Evolutionary conservation across 2,329 filamentous ascomycete genomes (phyloP), one percentile per base, ranked within the genome.

Genomic region (Aaosphaeria pasadenensis): DNA sequence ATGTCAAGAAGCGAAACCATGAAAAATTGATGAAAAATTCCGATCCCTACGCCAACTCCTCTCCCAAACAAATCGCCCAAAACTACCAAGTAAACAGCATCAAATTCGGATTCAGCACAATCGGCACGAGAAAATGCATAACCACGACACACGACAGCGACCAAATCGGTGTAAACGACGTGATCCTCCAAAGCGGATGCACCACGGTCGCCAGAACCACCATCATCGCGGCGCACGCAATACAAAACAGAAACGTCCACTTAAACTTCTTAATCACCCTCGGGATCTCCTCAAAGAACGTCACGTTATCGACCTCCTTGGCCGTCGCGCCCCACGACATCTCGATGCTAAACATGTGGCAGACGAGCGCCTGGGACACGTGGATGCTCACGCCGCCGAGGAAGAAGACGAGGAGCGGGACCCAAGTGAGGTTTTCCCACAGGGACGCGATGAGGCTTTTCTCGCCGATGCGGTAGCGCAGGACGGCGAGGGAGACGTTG

Each of bases 251-350:
- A 69, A 82, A 88, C 11, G 58, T 64, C 43, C 51, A 62, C 74
- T 87, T 91, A 78, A 92, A 92, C 69, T 83, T 85, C 71, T 85
- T 86, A 44, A 92, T 67, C 38, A 95, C 87, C 65, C 87, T 87
- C 32, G 87, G 86, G 13, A 91, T 82, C 66, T 94, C 89, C 51
- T 89, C 87, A 72, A 91, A 92, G 72, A 95, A 95, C 70, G 89
- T 88, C 29, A 87, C 86, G 62, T 87, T 85, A 60, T 90, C 86
- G 43, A 83, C 82, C 73, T 95, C 90, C 73, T 95, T 95, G 38
- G 85, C 81, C 0, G 90, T 95, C 1, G 89, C 84, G 44, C 89
- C 89, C 89, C 89, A 94, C 3, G 82, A 83, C 86, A 94, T 92
- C 71, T 94, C 81, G 64, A 92, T 84, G 72, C 88, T 84, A 66